phyloP scores from a whole-genome alignment of 768 basidiomycete genomes.

The Termitomyces sp. region DNA sequence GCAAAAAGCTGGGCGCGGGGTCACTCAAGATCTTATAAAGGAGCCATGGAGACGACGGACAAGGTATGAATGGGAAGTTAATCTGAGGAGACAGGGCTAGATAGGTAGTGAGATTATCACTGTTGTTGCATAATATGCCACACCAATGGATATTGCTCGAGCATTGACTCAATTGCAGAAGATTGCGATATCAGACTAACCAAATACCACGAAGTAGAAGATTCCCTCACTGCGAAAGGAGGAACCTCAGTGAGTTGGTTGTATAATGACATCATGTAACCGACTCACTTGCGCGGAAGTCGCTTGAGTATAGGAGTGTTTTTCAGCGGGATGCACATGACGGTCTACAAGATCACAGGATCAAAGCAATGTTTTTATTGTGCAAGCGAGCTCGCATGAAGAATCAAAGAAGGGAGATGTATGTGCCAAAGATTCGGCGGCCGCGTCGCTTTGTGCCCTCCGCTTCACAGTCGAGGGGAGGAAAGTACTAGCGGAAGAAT shows the following conservation, averaged over 20 bases:
- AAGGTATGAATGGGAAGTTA: slow-evolving; percentile 30
- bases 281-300: slow-evolving; percentile 35
- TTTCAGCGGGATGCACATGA: slow-evolving; percentile 28
- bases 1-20: slow-evolving; percentile 15
- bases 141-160: slow-evolving; percentile 24
- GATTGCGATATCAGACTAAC: slow-evolving; percentile 16
- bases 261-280: not conserved
- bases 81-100: slow-evolving; percentile 18
- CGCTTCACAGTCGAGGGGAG: slow-evolving; percentile 9
- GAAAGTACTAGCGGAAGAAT: slow-evolving; percentile 6
- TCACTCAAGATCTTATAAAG: not conserved
- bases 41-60: slow-evolving; percentile 14
- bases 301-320: slow-evolving; percentile 26
- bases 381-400: slow-evolving; percentile 25
- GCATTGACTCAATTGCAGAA: slow-evolving; percentile 28
- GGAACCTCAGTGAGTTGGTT: not conserved
- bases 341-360: slow-evolving; percentile 17
- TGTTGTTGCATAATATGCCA: not conserved
- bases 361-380: not conserved
- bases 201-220: slow-evolving; percentile 35
- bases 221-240: slow-evolving; percentile 28
- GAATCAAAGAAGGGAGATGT: slow-evolving; percentile 30
- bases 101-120: not conserved
- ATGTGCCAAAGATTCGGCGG: slow-evolving; percentile 28
- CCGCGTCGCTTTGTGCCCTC: slow-evolving; percentile 27